Percentiles rank a stretch among this genome's conserved stretches.
Conservation (phyloP, 768 basidiomycete species). For the Boletus rex-veris region DNA sequence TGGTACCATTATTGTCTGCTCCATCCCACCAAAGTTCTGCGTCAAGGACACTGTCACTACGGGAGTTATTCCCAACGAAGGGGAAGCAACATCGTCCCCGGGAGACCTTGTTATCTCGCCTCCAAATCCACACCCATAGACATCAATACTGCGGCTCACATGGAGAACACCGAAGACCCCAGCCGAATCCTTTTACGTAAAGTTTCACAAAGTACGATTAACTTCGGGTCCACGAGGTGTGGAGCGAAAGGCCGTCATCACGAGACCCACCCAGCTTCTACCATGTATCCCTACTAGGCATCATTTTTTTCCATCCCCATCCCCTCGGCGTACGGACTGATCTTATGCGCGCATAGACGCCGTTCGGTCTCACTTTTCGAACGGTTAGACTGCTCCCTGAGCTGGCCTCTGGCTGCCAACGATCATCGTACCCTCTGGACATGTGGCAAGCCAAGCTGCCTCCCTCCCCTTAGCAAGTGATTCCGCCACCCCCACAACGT, state of each 20-base stretch:
- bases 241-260: constrained; percentile 6
- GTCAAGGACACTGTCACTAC: not conserved
- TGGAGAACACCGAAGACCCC: constrained; percentile 10
- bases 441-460: not conserved
- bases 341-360: constrained; percentile 10
- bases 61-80: not conserved
- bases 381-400: not conserved
- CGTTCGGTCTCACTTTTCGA: not conserved
- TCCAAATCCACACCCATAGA: not conserved
- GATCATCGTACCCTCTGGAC: not conserved
- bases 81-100: not conserved
- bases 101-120: constrained; percentile 6
- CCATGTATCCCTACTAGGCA: not conserved
- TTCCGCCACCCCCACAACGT: not conserved
- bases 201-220: constrained; percentile 12
- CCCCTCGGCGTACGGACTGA: constrained; percentile 9
- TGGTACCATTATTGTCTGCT: not conserved
- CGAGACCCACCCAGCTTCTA: constrained; percentile 6
- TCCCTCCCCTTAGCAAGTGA: not conserved
- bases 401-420: not conserved
- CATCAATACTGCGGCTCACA: constrained; percentile 11
- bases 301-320: constrained; percentile 1
- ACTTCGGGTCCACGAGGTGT: constrained; percentile 15
- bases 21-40: not conserved
- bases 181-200: constrained; percentile 10